Evolutionary conservation across 139 green algal genomes (phyloP), one percentile per base, ranked within the genome.

Genomic region (Micractinium sp.): DNA sequence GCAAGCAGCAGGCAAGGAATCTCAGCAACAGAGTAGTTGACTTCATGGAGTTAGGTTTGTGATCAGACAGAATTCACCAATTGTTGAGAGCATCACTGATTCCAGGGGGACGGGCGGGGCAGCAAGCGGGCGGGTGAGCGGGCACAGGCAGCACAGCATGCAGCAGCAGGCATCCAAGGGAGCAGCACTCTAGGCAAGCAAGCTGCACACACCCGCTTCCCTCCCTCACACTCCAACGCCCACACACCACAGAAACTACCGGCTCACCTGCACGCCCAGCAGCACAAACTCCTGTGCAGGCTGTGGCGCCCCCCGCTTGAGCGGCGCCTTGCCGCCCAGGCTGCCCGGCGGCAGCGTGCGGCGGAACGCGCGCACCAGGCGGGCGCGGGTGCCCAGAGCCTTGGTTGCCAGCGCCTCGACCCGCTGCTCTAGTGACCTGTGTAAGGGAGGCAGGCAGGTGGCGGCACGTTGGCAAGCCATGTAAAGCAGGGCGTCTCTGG

Each of bases 371-470:
- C 92, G 93, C 84, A 97, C 93, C 36, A 94, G 85, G 29, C 82
- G 81, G 19, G 93, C 93, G 4, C 95, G 81, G 35, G 90, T 91
- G 35, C 86, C 88, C 3, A 97, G 91, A 1, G 94, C 95, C 29
- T 87, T 85, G 2, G 82, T 85, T 13, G 91, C 91, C 76, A 96
- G n/a, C 18, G 61, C 78, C 89, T 96, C 94, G 5, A 95, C 88
- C 1, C 81, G 73, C 33, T n/a, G 31, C 53, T 84, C 81, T 16
- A 36, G 0, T 0, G 81, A 33, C 88, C 73, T 91, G 69, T 73
- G 47, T 56, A 9, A 56, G 47, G 63, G 63, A 73, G 14, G 63
- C 12, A 73, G 20, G 63, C 7, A 73, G 63, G 63, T 25, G 22
- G 20, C 23, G 63, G 47, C 47, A 56, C 9, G 47, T 16, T 56